Evolutionary conservation across 179 eudicot species (phyloP).

Genomic region (Silene vulgaris): DNA sequence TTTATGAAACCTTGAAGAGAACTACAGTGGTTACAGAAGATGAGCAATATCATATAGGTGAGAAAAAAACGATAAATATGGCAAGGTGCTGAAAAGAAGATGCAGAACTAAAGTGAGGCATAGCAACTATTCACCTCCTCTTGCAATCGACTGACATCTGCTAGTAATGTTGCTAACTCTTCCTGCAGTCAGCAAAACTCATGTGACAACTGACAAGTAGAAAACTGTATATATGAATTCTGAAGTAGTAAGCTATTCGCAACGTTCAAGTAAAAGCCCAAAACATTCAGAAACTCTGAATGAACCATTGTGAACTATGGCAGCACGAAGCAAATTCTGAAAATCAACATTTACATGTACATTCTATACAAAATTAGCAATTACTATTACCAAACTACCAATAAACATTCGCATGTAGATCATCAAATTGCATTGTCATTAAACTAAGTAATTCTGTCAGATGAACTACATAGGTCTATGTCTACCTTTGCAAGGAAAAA

Average conservation of each 20-base stretch:
- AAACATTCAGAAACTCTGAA: background rate
- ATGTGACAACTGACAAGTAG: background rate
- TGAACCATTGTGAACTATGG: background rate
- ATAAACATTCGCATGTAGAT: background rate
- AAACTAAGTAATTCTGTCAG: too few relatives aligned
- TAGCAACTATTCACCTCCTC: slow-evolving; percentile 41
- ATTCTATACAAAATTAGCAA: background rate
- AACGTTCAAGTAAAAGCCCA: background rate
- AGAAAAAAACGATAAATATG: background rate
- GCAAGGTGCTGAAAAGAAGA: slow-evolving; percentile 14
- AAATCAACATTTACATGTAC: background rate
- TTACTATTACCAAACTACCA: too few relatives aligned
- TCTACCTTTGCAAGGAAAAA: too few relatives aligned
- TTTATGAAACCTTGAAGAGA: background rate
- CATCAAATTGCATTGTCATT: background rate
- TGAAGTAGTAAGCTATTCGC: background rate
- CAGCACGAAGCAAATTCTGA: background rate
- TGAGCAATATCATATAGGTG: background rate
- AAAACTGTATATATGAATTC: background rate
- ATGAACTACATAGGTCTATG: too few relatives aligned
- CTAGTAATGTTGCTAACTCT: slow-evolving; percentile 52
- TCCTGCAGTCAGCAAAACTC: slow-evolving; percentile 47
- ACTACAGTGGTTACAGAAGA: background rate
- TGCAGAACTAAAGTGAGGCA: slow-evolving; percentile 9
- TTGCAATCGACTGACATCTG: slow-evolving; percentile 53